Evolutionary conservation across 768 basidiomycete genomes (phyloP), one percentile per base, ranked within the genome.

Genomic region (Filobasidium floriforme): DNA sequence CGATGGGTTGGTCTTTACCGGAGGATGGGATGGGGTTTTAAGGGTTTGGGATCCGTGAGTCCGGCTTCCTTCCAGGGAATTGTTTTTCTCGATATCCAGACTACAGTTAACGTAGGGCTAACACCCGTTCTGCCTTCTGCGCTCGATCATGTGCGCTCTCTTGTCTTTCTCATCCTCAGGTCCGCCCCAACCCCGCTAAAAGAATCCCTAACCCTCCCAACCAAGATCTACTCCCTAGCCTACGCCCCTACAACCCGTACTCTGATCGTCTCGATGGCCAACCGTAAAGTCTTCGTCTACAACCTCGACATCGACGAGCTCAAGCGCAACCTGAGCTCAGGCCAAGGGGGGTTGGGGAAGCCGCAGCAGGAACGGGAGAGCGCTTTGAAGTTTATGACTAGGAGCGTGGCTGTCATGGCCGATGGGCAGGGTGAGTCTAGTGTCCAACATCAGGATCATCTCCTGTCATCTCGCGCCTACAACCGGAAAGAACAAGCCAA

Each of bases 331-430:
- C 9, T 9, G 32, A 9, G 32, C 3, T 37, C 32, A 37, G 32
- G 9, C 3, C 9, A 4, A 9, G 32, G 32, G 9, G 3, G 3
- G 32, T 66, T 68, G 59, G 81, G 83, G 63, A 80, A 82, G 61
- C 88, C 89, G 0, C 82, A 85, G 61, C 89, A 92, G 73, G 83
- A 86, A 76, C 80, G 96, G 68, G 96, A 97, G 80, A 92, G 90
- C 76, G 92, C 90, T 70, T 79, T 99, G 67, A 96, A 96, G 79
- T 97, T 89, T 76, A 89, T 96, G 89, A 97, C 93, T 46, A 81
- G 92, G 66, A 88, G 87, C 57, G 78, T 99, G 62, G 90, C 89
- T 15, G 91, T 90, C 75, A 98, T 98, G 93, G 83, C 85, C 1
- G 89, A 90, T 76, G 92, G 93, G 1, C 85, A 92, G 80, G 93